phyloP scores from a whole-genome alignment of 805 yeast genomes.

The Geotrichum ghanense region DNA sequence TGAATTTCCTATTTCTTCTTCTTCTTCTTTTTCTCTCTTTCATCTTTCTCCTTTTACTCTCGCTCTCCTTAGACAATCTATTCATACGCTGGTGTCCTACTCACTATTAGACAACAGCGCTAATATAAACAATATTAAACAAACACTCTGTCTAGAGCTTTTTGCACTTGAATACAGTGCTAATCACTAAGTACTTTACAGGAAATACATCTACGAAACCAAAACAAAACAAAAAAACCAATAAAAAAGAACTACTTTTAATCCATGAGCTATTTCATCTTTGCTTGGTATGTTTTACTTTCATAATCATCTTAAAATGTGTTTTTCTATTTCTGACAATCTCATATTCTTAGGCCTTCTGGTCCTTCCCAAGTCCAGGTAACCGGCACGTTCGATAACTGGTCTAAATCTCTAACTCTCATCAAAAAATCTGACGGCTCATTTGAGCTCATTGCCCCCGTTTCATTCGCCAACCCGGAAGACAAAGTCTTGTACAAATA shows the following conservation, averaged over 20 bases:
- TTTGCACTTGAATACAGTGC: too few relatives aligned
- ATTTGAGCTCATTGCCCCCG: constrained; percentile 28
- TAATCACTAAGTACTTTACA: too few relatives aligned
- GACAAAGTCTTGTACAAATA: constrained; percentile 63
- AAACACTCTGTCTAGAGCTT: too few relatives aligned
- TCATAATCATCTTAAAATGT: neutral
- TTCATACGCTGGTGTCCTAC: too few relatives aligned
- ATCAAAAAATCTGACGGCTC: neutral
- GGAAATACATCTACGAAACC: too few relatives aligned
- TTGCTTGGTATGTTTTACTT: neutral
- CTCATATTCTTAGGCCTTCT: neutral
- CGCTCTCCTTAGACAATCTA: neutral
- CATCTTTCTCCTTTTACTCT: neutral
- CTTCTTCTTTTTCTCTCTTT: neutral
- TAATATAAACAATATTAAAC: too few relatives aligned
- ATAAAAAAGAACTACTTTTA: too few relatives aligned
- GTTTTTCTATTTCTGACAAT: neutral
- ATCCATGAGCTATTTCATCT: neutral
- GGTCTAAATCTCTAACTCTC: constrained; percentile 1
- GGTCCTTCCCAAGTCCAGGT: neutral
- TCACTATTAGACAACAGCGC: too few relatives aligned
- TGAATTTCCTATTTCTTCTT: neutral
- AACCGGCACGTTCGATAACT: neutral
- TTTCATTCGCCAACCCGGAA: constrained; percentile 77
- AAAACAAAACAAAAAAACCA: too few relatives aligned